phyloP scores from a whole-genome alignment of 2,329 filamentous ascomycete genomes.

The Exophiala viscosa region DNA sequence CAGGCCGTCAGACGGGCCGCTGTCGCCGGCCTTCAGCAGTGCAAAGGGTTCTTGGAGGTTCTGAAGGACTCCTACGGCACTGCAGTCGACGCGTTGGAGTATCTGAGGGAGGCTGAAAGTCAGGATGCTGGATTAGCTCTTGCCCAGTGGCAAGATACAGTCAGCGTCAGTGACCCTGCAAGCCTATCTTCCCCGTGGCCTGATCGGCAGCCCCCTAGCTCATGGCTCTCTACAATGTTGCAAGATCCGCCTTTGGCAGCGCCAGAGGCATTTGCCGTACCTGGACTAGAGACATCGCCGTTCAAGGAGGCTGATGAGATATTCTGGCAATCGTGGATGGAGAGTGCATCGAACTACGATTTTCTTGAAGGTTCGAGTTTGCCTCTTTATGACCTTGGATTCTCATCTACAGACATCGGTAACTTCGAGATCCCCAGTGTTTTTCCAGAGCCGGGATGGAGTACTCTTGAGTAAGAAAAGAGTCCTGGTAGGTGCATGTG shows the following conservation, averaged over 20 bases:
- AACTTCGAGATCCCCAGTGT: not conserved
- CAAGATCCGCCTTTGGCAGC: not conserved
- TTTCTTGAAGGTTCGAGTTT: not conserved
- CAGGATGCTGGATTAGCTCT: not conserved
- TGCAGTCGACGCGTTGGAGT: conserved; percentile 2
- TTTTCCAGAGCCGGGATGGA: not conserved
- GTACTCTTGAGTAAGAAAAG: too few species aligned
- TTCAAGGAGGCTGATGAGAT: conserved; percentile 2
- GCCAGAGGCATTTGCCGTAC: not conserved
- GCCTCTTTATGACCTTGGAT: not conserved
- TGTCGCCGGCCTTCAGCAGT: not conserved
- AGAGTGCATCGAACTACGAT: conserved; percentile 1
- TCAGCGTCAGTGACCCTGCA: not conserved
- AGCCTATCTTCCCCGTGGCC: not conserved
- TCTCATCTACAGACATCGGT: conserved; percentile 1
- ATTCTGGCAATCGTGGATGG: conserved; percentile 1
- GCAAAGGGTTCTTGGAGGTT: conserved; percentile 2
- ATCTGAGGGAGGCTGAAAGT: conserved; percentile 1
- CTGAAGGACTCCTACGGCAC: conserved; percentile 1
- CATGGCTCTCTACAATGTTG: not conserved
- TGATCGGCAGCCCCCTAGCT: not conserved
- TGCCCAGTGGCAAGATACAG: not conserved
- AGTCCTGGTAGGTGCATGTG: too few species aligned
- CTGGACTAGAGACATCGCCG: not conserved
- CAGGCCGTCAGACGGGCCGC: not conserved